Conservation (phyloP, 257 asterid species). For the Solanum tacnaense region DNA sequence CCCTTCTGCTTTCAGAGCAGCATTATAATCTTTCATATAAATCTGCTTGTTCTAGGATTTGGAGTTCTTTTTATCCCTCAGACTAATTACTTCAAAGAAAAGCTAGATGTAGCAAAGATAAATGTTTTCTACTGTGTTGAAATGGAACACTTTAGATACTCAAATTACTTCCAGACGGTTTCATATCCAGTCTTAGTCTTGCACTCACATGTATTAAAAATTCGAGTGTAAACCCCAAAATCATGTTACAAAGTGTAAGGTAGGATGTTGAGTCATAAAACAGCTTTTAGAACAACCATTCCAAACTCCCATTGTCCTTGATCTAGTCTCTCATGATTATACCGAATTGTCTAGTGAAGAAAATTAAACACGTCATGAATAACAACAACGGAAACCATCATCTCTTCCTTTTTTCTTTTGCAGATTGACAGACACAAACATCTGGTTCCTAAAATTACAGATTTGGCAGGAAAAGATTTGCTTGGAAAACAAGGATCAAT, state of each 20-base stretch:
- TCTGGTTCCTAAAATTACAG: slow-evolving; percentile 84
- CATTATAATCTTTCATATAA: neutral
- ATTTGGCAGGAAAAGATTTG: slow-evolving; percentile 89
- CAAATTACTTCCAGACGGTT: neutral
- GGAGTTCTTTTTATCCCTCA: neutral
- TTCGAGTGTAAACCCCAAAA: neutral
- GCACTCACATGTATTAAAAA: neutral
- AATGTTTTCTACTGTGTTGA: neutral
- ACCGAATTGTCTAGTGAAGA: too few species aligned
- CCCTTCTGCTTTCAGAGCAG: neutral
- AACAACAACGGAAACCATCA: neutral
- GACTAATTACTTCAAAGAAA: neutral
- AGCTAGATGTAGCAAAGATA: neutral
- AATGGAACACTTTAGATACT: neutral
- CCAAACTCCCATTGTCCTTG: too few species aligned
- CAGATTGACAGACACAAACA: slow-evolving; percentile 94
- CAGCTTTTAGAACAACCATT: too few species aligned
- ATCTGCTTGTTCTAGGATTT: neutral
- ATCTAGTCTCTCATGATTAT: too few species aligned
- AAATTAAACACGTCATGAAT: too few species aligned
- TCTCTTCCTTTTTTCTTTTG: neutral
- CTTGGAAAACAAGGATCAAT: slow-evolving; percentile 66
- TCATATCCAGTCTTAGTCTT: neutral
- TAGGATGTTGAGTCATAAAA: too few species aligned
- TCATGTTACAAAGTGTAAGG: neutral